Conservation (phyloP, 805 yeast genomes). For the Blastobotrys americana region DNA sequence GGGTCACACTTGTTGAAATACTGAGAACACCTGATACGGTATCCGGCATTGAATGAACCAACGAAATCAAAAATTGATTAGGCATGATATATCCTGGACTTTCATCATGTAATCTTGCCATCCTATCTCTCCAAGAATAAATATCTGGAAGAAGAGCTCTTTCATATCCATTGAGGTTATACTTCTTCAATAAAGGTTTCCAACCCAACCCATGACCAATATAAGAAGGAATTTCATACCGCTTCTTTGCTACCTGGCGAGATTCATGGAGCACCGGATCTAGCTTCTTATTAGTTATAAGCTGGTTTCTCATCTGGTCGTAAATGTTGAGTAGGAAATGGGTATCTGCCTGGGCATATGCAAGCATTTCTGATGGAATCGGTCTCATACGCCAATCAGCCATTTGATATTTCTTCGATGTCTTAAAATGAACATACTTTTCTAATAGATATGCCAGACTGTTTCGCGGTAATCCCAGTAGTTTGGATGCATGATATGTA, state of each 20-base stretch:
- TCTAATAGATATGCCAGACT: conserved; percentile 82
- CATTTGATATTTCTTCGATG: conserved; percentile 89
- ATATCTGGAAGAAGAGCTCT: conserved; percentile 52
- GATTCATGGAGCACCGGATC: conserved; percentile 59
- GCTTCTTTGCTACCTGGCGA: conserved; percentile 66
- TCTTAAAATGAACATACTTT: conserved; percentile 68
- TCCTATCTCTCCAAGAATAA: conserved; percentile 74
- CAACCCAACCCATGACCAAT: conserved; percentile 55
- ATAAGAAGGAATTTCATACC: conserved; percentile 74
- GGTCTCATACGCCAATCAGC: conserved; percentile 98
- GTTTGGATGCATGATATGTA: conserved; percentile 82
- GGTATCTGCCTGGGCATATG: conserved; percentile 92
- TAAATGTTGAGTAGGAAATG: conserved; percentile 80
- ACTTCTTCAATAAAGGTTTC: conserved; percentile 53
- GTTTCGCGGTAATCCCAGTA: conserved; percentile 70
- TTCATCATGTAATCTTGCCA: conserved; percentile 76
- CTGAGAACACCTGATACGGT: conserved; percentile 36
- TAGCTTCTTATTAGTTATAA: conserved; percentile 43
- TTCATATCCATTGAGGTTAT: conserved; percentile 50
- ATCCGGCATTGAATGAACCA: conserved; percentile 53
- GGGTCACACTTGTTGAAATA: conserved; percentile 35
- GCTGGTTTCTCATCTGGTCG: conserved; percentile 60
- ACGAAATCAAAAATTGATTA: conserved; percentile 60
- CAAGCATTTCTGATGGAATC: conserved; percentile 60
- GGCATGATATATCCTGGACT: conserved; percentile 78